phyloP scores from a whole-genome alignment of 2,329 filamentous ascomycete species.

The Monosporascus sp. region DNA sequence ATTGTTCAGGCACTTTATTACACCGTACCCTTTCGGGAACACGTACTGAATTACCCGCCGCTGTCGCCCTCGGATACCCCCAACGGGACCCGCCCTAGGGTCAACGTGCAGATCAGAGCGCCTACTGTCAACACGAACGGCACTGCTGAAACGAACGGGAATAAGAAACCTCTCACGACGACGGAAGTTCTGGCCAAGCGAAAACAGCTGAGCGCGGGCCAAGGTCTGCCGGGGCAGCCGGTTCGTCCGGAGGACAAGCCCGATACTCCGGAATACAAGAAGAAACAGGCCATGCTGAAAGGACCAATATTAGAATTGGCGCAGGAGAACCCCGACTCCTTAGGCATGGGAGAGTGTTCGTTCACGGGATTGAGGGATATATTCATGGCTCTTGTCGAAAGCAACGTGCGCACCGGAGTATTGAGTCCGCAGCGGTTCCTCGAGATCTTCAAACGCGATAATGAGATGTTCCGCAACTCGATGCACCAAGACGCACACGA shows the following conservation, averaged over 20 bases:
- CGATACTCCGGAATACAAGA: slow-evolving; percentile 95
- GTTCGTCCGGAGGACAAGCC: slow-evolving; percentile 81
- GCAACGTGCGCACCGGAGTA: slow-evolving; percentile 77
- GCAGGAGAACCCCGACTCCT: slow-evolving; percentile 70
- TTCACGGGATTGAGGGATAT: slow-evolving; percentile 96
- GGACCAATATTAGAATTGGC: slow-evolving; percentile 83
- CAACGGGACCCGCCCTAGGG: slow-evolving; percentile 49
- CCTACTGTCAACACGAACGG: slow-evolving; percentile 44
- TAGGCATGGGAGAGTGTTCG: slow-evolving; percentile 90
- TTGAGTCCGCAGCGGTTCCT: slow-evolving; percentile 89
- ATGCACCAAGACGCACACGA: slow-evolving; percentile 99
- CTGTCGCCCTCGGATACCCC: slow-evolving; percentile 65
- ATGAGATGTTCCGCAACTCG: slow-evolving; percentile 93
- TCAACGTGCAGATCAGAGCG: slow-evolving; percentile 57
- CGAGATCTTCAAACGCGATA: slow-evolving; percentile 87
- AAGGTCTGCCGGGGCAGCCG: slow-evolving; percentile 47
- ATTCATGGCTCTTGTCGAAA: slow-evolving; percentile 82
- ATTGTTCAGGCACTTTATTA: slow-evolving; percentile 97
- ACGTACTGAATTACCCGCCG: slow-evolving; percentile 85
- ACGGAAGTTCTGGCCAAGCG: slow-evolving; percentile 53
- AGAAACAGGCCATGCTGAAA: slow-evolving; percentile 85
- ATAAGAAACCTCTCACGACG: slow-evolving; percentile 47
- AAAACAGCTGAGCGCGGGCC: slow-evolving; percentile 47
- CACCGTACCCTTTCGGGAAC: slow-evolving; percentile 87
- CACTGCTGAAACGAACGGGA: slow-evolving; percentile 38